Conservation (phyloP, 345 rosid species). For the Dimocarpus longan region DNA sequence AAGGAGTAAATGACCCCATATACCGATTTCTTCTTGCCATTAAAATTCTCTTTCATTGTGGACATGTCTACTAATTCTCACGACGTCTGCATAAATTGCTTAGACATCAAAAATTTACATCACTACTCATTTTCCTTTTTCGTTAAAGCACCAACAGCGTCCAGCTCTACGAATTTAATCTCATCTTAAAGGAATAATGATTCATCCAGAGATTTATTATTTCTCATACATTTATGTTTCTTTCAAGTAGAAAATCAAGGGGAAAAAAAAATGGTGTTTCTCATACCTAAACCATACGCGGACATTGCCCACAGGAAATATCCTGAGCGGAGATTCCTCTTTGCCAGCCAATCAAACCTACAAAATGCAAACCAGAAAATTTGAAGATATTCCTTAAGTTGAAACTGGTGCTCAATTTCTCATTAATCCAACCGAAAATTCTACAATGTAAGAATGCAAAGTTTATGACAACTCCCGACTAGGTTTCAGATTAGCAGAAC, state of each 20-base stretch:
- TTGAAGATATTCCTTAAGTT: not conserved
- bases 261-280: slow-evolving; percentile 4
- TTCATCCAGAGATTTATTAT: not conserved
- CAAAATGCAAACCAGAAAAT: slow-evolving; percentile 13
- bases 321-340: slow-evolving; percentile 74
- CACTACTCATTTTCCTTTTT: not conserved
- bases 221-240: not conserved
- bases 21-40: not conserved
- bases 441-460: not conserved
- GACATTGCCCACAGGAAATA: slow-evolving; percentile 90
- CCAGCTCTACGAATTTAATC: not conserved
- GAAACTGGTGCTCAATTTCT: not conserved
- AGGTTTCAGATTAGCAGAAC: not conserved
- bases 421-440: not conserved
- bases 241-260: not conserved
- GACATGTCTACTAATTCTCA: not conserved
- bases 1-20: no score
- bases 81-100: not conserved
- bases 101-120: not conserved
- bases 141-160: not conserved
- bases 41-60: not conserved
- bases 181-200: not conserved
- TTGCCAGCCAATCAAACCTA: slow-evolving; percentile 92
- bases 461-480: not conserved
- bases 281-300: slow-evolving; percentile 90